phyloP scores from a whole-genome alignment of 257 asterid species.

The Ligustrum vulgare region DNA sequence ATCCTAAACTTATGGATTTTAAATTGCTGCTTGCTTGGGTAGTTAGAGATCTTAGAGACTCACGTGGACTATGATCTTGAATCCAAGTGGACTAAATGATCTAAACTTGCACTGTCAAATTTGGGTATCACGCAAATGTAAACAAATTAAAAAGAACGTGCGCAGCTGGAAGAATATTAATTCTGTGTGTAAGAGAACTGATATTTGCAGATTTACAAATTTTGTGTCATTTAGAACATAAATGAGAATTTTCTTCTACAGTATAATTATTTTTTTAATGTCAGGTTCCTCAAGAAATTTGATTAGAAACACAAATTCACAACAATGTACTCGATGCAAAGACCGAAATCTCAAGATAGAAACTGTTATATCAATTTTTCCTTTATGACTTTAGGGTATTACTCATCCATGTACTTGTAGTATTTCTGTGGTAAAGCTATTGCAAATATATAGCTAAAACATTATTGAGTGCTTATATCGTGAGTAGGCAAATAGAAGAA shows the following conservation, averaged over 20 bases:
- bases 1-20: not conserved
- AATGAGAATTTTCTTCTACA: not conserved
- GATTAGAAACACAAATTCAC: not conserved
- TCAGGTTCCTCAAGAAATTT: not conserved
- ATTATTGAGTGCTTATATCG: slow-evolving; percentile 3
- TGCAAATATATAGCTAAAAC: not conserved
- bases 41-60: not conserved
- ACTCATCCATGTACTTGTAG: not conserved
- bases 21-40: not conserved
- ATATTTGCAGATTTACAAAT: not conserved
- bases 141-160: not conserved
- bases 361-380: not conserved
- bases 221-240: not conserved
- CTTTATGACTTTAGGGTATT: not conserved
- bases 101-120: not conserved
- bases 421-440: not conserved
- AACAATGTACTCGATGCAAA: not conserved
- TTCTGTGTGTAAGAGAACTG: not conserved
- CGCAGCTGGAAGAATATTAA: not conserved
- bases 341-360: not conserved
- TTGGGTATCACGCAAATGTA: not conserved
- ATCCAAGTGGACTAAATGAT: slow-evolving; percentile 1
- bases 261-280: not conserved
- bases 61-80: not conserved
- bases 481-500: slow-evolving; percentile 64